Conservation (phyloP, 768 basidiomycete genomes). For the Infundibulicybe gibba region DNA sequence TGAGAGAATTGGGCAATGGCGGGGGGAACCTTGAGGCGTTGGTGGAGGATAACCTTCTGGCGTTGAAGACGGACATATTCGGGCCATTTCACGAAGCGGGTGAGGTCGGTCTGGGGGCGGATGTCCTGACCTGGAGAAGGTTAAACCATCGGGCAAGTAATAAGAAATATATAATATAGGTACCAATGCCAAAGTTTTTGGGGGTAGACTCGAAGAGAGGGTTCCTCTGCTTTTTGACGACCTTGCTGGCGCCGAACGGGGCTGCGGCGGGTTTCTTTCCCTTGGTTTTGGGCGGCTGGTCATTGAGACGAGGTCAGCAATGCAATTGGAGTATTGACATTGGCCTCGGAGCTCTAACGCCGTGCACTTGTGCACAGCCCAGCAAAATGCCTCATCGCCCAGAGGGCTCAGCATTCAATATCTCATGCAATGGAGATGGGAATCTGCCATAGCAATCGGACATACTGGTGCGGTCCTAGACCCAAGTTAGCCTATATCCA, state of each 20-base stretch:
- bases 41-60: constrained; percentile 97
- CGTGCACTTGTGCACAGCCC: constrained; percentile 21
- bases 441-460: constrained; percentile 10
- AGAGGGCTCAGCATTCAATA: constrained; percentile 33
- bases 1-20: constrained; percentile 97
- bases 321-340: constrained; percentile 24
- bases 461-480: constrained; percentile 21
- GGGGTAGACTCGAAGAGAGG: constrained; percentile 90
- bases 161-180: neutral
- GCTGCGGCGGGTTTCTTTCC: constrained; percentile 86
- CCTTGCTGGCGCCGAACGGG: constrained; percentile 77
- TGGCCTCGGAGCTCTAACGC: constrained; percentile 57
- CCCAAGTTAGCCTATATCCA: constrained; percentile 5
- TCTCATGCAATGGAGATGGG: constrained; percentile 25
- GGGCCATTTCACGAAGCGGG: constrained; percentile 99
- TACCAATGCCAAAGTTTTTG: constrained; percentile 96
- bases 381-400: no score
- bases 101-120: constrained; percentile 84
- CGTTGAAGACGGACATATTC: constrained; percentile 97
- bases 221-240: constrained; percentile 81
- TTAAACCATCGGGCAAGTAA: neutral
- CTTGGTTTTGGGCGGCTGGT: constrained; percentile 84
- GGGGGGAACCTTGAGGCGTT: constrained; percentile 97
- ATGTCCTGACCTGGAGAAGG: constrained; percentile 78
- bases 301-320: constrained; percentile 81